phyloP scores from a whole-genome alignment of 2,329 filamentous ascomycete species.

The Talaromyces sp. region DNA sequence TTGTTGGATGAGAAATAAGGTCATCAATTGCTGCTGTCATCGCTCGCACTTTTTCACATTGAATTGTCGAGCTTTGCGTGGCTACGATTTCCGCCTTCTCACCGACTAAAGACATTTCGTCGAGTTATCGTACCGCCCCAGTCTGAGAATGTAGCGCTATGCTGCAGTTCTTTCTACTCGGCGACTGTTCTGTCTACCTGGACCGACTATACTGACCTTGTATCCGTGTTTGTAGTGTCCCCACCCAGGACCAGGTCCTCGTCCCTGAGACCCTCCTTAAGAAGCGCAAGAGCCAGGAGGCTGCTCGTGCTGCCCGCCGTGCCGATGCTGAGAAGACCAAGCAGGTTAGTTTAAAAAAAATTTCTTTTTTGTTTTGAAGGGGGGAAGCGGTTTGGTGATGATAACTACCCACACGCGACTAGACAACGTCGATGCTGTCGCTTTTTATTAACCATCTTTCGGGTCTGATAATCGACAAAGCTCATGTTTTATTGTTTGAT shows the following conservation, averaged over 20 bases:
- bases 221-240: slow-evolving; percentile 64
- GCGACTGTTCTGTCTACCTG: slow-evolving; percentile 62
- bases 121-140: slow-evolving; percentile 65
- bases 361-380: slow-evolving; percentile 15
- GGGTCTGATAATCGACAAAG: slow-evolving; percentile 64
- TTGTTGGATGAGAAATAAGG: slow-evolving; percentile 68
- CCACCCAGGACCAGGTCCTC: slow-evolving; percentile 90
- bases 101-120: slow-evolving; percentile 74
- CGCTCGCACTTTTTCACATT: slow-evolving; percentile 23
- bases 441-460: slow-evolving; percentile 47
- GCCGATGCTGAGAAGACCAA: slow-evolving; percentile 80
- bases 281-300: slow-evolving; percentile 99
- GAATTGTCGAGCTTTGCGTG: slow-evolving; percentile 19
- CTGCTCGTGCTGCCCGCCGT: slow-evolving; percentile 85
- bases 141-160: slow-evolving; percentile 84
- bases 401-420: slow-evolving; percentile 83
- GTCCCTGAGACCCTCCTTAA: slow-evolving; percentile 99
- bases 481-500: slow-evolving; percentile 10
- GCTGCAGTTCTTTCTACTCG: slow-evolving; percentile 86
- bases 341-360: slow-evolving; percentile 61
- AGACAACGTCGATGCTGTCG: slow-evolving; percentile 98
- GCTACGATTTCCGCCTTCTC: slow-evolving; percentile 44
- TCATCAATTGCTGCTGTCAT: slow-evolving; percentile 22
- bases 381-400: slow-evolving; percentile 63
- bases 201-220: slow-evolving; percentile 72